Evolutionary conservation across 495 filamentous ascomycete species (phyloP), one percentile per base, ranked within the genome.

Genomic region (Aspergillus biplanus): DNA sequence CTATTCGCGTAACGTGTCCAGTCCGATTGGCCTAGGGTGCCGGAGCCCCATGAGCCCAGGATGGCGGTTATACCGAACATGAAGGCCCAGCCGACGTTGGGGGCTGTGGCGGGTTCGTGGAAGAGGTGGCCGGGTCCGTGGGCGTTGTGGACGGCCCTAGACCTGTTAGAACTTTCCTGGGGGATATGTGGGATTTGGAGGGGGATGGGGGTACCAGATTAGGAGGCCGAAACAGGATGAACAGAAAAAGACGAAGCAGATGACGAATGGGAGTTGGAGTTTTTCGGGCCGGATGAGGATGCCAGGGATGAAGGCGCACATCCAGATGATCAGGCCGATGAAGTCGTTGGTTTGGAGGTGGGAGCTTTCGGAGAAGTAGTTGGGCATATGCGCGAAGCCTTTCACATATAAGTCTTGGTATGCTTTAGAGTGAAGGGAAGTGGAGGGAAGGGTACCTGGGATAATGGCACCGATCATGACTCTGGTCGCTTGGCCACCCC

Each of bases 391-490:
- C 0, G 58, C 58, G 47, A 60, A 60, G 31, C 58, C 58, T n/a
- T n/a, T n/a, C n/a, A n/a, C n/a, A n/a, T n/a, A n/a, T n/a, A n/a
- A n/a, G n/a, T n/a, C n/a, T n/a, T n/a, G n/a, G n/a, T n/a, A n/a
- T n/a, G n/a, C n/a, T n/a, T n/a, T n/a, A n/a, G n/a, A n/a, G n/a
- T n/a, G n/a, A n/a, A n/a, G n/a, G n/a, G n/a, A n/a, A n/a, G n/a
- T n/a, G n/a, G n/a, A n/a, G n/a, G n/a, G n/a, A n/a, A n/a, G n/a
- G n/a, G 5, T 60, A 60, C 58, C 58, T 7, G 58, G 58, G 15
- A 60, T 60, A 32, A 60, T 60, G 6, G 58, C 58, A 52, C 58
- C 58, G 58, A 60, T 60, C 58, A 60, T 60, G 12, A 60, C 58
- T 3, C 58, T 1, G 12, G 58, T 60, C 4, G 58, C 58, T 52